Conservation (phyloP, 192 early-diverging fungal species). For the Dispira simplex region DNA sequence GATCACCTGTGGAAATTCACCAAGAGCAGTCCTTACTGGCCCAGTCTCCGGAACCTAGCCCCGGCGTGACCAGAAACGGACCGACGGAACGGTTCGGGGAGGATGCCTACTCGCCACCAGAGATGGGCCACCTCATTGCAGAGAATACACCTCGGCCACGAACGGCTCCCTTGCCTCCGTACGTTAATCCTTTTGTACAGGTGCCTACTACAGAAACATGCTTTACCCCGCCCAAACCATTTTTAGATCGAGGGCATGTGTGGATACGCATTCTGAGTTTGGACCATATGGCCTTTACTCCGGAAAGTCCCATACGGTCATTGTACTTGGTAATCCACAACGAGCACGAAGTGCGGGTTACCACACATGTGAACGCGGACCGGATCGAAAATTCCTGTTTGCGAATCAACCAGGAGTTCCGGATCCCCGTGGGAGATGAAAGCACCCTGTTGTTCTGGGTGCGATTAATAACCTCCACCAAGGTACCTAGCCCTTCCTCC, state of each 20-base stretch:
- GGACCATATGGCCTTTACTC: conserved; percentile 11
- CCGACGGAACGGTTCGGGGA: not conserved
- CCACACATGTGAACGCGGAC: not conserved
- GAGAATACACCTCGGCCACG: not conserved
- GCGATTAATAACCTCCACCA: conserved; percentile 1
- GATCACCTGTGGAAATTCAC: not conserved
- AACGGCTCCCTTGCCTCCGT: not conserved
- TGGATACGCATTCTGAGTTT: conserved; percentile 9
- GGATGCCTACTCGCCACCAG: not conserved
- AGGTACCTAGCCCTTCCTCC: not conserved
- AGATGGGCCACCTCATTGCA: not conserved
- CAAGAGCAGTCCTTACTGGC: not conserved
- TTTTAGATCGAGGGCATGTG: conserved; percentile 9
- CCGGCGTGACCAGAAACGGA: not conserved
- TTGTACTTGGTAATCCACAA: conserved; percentile 10
- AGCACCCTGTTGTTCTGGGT: conserved; percentile 11
- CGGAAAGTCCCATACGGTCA: not conserved
- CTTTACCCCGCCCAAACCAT: conserved; percentile 7
- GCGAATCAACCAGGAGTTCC: conserved; percentile 11
- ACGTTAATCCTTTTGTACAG: conserved; percentile 7
- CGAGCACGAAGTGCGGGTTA: conserved; percentile 9
- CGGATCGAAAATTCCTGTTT: conserved; percentile 4
- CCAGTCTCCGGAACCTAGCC: not conserved
- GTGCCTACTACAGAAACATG: conserved; percentile 8
- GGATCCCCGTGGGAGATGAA: conserved; percentile 3